Base-by-base conservation (phyloP, 805 yeast genomes). In the Candida bentonensis region DNA sequence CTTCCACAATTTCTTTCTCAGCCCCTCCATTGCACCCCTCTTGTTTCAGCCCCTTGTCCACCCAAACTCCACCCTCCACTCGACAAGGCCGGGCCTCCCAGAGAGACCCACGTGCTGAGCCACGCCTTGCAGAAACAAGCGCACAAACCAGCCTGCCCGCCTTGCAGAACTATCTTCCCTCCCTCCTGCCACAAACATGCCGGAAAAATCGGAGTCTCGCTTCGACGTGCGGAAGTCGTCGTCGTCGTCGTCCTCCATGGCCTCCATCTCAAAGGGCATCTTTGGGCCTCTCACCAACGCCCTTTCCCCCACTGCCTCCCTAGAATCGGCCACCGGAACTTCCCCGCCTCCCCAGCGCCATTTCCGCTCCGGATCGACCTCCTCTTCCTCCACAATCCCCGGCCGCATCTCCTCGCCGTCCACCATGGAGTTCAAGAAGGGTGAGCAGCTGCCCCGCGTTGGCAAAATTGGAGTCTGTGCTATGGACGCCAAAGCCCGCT, bases 401-500 rank as follows among this genome's bases (percentile, higher is more conserved):
- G 36, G 36, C 36, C 36, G 36, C 17, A 30, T 30, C 17, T 9
- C 36, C 11, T 30, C 36, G 17, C 36, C 36, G 36, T 30, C 36
- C 5, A 9, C 27, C 7, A 30, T 30, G 36, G 36, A 30, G 13
- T 15, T 30, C 36, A 30, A 30, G 36, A 30, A 30, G 20, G 36
- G 36, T 15, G 36, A 30, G 7, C 22, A 36, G 17, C 43, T 52
- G 40, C 53, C 57, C 11, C 57, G 52, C 43, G 76, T 88, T 50
- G 97, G 98, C 33, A 88, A 85, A 52, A 85, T 92, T 53, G 99
- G 99, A 44, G 95, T 92, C 1, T 92, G 99, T 65, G 99, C 99
- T 9, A 88, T 92, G 96, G 99, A 92, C 62, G 80, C 88, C 47
- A 92, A 92, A 62, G 98, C 88, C 1, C 72, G 94, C 57, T 82